Evolutionary conservation across 139 green algal genomes (phyloP), one percentile per base, ranked within the genome.

Genomic region (Choricystis sp.): DNA sequence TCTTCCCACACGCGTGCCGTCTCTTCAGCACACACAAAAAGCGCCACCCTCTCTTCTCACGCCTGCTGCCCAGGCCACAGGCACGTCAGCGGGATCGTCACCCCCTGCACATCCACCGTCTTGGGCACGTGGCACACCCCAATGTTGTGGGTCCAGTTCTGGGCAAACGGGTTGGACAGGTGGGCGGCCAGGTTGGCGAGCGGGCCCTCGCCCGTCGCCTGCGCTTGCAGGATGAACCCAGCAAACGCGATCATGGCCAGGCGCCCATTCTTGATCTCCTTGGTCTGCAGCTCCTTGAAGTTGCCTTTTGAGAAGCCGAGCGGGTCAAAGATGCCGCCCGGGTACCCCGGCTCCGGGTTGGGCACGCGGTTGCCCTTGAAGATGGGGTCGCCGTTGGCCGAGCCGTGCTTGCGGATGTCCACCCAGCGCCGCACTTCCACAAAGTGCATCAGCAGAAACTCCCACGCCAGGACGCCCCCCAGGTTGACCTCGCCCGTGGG

Each of bases 101-200:
- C 49, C 24, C 83, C 83, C 74, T 84, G 63, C 29, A 90, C 82
- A 59, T 90, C 70, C 28, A 86, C 76, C n/a, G 60, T 70, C 49
- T 49, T 52, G 22, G 83, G 82, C 25, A 82, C 68, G n/a, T 71
- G 67, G 74, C 83, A 89, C 26, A 59, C 66, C 67, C 79, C 78
- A 66, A 87, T 86, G 79, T 89, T 87, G 49, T 63, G 77, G 67
- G 82, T 81, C 61, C 88, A 79, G 79, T 84, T 83, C 56, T 78
- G 78, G 61, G 70, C 58, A 72, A 88, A 93, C 21, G 87, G 87
- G 62, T 74, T 75, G 27, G 82, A 74, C 58, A 95, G 66, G 76
- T 95, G 80, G 30, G 61, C 65, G 3, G 28, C 20, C 61, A 85
- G 65, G 70, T 83, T 78, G 52, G 71, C 80, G 22, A 87, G 61